These are phyloP conservation scores for Torulaspora globosa DNA, from an alignment of 1,139 yeast genomes.

Conservation along the genomic window DNA sequence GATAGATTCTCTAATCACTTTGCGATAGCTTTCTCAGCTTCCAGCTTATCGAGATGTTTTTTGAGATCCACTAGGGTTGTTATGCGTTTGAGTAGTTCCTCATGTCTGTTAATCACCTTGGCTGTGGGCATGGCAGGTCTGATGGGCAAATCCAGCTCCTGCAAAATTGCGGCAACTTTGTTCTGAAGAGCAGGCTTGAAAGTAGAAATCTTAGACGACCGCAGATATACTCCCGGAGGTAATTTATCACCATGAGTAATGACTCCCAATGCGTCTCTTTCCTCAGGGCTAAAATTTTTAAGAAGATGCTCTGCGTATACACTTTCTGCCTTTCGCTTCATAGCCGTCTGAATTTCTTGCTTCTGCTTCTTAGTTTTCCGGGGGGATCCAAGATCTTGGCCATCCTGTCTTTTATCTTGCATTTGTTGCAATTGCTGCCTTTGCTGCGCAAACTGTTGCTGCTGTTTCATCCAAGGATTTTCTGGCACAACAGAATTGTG, in stretches of 20 bases:
- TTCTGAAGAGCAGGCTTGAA: constrained; percentile 71
- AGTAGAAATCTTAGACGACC: constrained; percentile 63
- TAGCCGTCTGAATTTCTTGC: constrained; percentile 32
- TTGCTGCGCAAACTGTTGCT: constrained; percentile 40
- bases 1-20: constrained; percentile 30
- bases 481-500: constrained; percentile 47
- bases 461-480: constrained; percentile 42
- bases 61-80: constrained; percentile 76
- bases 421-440: constrained; percentile 45
- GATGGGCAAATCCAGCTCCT: constrained; percentile 70
- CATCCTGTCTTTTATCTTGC: constrained; percentile 39
- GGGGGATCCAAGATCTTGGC: constrained; percentile 21
- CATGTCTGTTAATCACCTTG: constrained; percentile 73
- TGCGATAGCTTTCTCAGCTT: constrained; percentile 67
- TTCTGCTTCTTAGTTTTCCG: constrained; percentile 37
- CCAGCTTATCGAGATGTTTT: constrained; percentile 81
- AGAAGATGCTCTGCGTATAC: constrained; percentile 38
- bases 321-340: constrained; percentile 34
- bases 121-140: constrained; percentile 90
- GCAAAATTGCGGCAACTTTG: constrained; percentile 66
- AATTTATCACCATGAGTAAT: constrained; percentile 76
- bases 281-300: constrained; percentile 65
- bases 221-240: constrained; percentile 56
- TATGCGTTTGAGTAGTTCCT: constrained; percentile 67
- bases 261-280: constrained; percentile 83